Conservation (phyloP, 345 rosid genomes). For the Salix caprea region DNA sequence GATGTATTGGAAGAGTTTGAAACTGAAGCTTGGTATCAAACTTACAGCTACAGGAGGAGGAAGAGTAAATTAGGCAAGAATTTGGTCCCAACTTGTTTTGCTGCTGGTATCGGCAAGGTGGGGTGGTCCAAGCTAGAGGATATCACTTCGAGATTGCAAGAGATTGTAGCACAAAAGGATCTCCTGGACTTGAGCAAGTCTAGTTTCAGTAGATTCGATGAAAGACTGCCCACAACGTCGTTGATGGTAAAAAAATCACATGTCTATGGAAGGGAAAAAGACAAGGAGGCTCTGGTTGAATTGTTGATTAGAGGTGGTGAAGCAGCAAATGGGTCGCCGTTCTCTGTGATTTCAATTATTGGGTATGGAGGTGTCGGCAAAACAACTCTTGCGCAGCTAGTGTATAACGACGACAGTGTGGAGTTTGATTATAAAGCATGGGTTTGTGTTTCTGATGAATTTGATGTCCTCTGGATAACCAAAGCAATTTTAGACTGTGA, state of each 20-base stretch:
- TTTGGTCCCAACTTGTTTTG: neutral
- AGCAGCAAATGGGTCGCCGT: no score
- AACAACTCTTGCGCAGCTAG: neutral
- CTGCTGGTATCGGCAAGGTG: neutral
- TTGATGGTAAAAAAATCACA: neutral
- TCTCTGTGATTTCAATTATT: neutral
- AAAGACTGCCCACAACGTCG: constrained; percentile 7
- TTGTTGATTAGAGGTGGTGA: neutral
- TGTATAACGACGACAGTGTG: neutral
- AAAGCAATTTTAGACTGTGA: neutral
- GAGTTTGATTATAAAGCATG: constrained; percentile 17
- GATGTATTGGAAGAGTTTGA: constrained; percentile 22
- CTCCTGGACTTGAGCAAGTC: constrained; percentile 6
- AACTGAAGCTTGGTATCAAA: neutral
- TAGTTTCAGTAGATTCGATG: no score
- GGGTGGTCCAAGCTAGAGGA: constrained; percentile 2
- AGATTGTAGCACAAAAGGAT: neutral
- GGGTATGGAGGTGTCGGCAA: neutral
- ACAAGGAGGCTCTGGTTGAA: neutral
- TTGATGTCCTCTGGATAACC: constrained; percentile 26
- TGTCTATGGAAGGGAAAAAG: constrained; percentile 33
- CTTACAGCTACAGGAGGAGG: neutral
- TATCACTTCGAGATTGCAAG: constrained; percentile 8
- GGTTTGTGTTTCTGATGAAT: constrained; percentile 31
- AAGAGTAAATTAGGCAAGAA: neutral